Conservation (phyloP, 176 grass and related monocot genomes). For the Phoenix dactylifera region DNA sequence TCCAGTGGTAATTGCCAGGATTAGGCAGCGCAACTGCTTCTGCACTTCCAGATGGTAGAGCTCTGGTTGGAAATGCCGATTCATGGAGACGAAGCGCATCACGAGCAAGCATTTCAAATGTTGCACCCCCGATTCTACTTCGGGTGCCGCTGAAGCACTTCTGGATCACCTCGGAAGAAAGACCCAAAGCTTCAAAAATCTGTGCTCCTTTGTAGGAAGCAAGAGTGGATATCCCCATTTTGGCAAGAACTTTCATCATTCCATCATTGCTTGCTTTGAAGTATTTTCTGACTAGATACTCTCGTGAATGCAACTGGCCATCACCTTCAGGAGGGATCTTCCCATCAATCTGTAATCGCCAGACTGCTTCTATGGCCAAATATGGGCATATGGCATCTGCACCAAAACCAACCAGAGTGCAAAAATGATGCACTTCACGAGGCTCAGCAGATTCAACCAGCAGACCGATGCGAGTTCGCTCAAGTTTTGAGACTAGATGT, state of each 20-base stretch:
- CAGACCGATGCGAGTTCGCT: constrained; percentile 71
- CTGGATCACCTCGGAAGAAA: constrained; percentile 69
- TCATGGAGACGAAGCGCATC: constrained; percentile 86
- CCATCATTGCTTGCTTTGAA: constrained; percentile 87
- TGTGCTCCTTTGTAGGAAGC: constrained; percentile 99
- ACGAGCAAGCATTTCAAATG: constrained; percentile 89
- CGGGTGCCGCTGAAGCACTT: constrained; percentile 93
- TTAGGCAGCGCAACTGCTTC: constrained; percentile 77
- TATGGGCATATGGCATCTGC: constrained; percentile 96
- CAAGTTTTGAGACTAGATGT: constrained; percentile 80
- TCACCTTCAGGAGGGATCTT: constrained; percentile 62
- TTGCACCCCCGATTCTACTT: constrained; percentile 82
- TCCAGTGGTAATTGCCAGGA: constrained; percentile 97
- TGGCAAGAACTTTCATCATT: constrained; percentile 99
- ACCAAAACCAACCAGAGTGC: constrained; percentile 85
- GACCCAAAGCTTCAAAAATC: constrained; percentile 96
- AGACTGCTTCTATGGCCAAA: constrained; percentile 83
- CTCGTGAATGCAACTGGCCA: constrained; percentile 39
- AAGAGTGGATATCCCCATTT: constrained; percentile 99
- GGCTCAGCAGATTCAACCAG: constrained; percentile 94
- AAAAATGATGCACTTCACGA: constrained; percentile 97
- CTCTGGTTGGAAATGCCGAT: constrained; percentile 71
- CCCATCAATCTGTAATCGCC: constrained; percentile 76
- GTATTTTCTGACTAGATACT: constrained; percentile 63
- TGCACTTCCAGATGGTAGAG: constrained; percentile 63